Conservation (phyloP, 1,284 basidiomycete genomes). For the Uromyces viciae-fabae region DNA sequence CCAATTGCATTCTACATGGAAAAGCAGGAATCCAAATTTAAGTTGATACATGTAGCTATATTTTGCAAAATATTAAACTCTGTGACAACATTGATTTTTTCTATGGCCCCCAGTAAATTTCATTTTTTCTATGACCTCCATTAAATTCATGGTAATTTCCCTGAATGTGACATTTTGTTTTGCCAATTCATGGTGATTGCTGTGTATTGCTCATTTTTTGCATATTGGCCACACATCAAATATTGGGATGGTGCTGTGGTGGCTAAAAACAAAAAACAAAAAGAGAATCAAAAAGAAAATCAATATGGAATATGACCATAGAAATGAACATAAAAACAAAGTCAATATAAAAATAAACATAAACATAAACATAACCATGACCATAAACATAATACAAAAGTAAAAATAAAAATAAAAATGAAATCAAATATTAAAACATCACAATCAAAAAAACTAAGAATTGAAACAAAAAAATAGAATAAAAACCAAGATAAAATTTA, state of each 20-base stretch:
- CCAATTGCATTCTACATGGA: not conserved
- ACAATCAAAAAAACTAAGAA: not conserved
- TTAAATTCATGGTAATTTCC: no score
- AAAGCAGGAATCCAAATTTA: not conserved
- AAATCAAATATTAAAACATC: not conserved
- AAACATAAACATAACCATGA: not conserved
- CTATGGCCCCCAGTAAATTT: no score
- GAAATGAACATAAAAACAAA: not conserved
- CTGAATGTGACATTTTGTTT: no score
- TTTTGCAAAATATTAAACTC: no score
- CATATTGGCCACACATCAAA: no score
- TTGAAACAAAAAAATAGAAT: not conserved
- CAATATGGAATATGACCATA: not conserved
- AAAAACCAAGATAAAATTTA: not conserved
- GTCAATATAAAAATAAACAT: not conserved
- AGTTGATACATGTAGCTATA: no score
- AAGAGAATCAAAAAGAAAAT: not conserved
- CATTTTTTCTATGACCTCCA: no score
- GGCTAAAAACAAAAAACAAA: not conserved
- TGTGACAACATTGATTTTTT: no score
- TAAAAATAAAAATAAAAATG: not conserved
- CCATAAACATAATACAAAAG: no score
- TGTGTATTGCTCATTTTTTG: no score
- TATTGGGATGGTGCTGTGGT: not conserved
- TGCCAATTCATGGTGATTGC: no score